Evolutionary conservation across 768 basidiomycete species (phyloP), one percentile per base, ranked within the genome.

Genomic region (Phlebiopsis gigantea): DNA sequence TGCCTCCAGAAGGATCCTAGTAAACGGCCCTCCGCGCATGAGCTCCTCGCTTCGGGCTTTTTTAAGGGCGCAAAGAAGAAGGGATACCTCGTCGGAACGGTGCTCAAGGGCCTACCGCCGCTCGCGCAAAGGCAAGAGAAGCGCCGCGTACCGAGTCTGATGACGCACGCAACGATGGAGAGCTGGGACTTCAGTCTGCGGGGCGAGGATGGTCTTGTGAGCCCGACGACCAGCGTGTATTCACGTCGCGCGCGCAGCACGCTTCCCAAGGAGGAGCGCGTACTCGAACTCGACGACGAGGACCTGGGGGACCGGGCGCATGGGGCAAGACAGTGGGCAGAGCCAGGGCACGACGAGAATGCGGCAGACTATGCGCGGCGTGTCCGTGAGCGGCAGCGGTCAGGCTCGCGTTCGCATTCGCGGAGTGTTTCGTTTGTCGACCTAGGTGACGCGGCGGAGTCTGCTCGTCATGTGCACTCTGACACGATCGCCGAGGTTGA

Each of bases 1-100:
- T 97, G 95, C 68, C 78, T 98, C 46, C 74, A 77, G 56, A 96
- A 96, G 69, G 90, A 97, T 66, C 93, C 95, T 4, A 75, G 80
- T 6, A 79, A 83, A 65, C 80, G 93, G 21, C 93, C 93, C 26
- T 85, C 85, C 2, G 87, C 94, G 4, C 79, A 78, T 49, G 78
- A 89, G 59, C 75, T 97, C n/a, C 75, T 95, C 4, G 80, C 85
- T 57, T 84, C 82, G 10, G 77, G 83, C 1, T 93, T 95, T 69
- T 91, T 98, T 74, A 88, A 78, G 68, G 72, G 71, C 25, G 82
- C 91, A 4, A 93, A 90, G 75, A 89, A 85, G 73, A 87, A 85
- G 66, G 76, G 79, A 4, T 88, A 86, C 71, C 80, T 98, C 17
- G 86, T 93, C 26, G 79, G 81, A 53, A 78, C 85, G 19, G 85